Base-by-base conservation (phyloP, 352 stramenopile species). In the Phytophthora quininea region DNA sequence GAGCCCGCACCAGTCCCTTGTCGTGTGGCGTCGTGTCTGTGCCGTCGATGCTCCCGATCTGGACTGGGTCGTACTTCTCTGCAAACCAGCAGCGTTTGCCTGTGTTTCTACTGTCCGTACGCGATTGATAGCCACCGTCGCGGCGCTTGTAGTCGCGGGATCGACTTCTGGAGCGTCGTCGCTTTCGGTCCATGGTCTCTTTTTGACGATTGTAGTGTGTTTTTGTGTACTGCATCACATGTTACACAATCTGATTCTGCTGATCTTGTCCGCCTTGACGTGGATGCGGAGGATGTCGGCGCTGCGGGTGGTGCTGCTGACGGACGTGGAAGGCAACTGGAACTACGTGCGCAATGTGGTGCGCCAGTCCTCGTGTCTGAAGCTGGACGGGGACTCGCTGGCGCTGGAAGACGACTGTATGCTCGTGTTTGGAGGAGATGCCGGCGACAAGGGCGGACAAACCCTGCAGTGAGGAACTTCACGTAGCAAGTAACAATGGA, bases 341-440 rank as follows among this genome's bases (percentile, higher is more conserved):
- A 48, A 81, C 29, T 96, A 94, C 55, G 79, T 96, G 47, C 78
- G 79, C 50, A 82, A 89, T 56, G 68, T 91, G 31, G 80, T 84
- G 62, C 68, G 73, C 7, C 77, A 88, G 54, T 94, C 84, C 1
- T 69, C 66, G 38, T 92, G 84, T 71, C 73, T 93, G 33, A 67
- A 76, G 24, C 78, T 92, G 64, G 55, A 24, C 33, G 6, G 8
- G 7, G 54, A 15, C n/a, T 57, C 80, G 27, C 64, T 95, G 53
- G 79, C 86, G 62, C 74, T 95, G 30, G 40, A 68, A 4, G 84
- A 92, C 43, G 82, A 88, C 69, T 93, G 73, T 54, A 63, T 93
- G 57, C 82, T 98, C 54, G 83, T 98, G 27, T 98, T 92, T 64
- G 92, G 94, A 40, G 94, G 94, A 40, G 93, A 98, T 61, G 84